Base-by-base conservation (phyloP, 1,284 basidiomycete genomes). In the Neonothopanus nambi region DNA sequence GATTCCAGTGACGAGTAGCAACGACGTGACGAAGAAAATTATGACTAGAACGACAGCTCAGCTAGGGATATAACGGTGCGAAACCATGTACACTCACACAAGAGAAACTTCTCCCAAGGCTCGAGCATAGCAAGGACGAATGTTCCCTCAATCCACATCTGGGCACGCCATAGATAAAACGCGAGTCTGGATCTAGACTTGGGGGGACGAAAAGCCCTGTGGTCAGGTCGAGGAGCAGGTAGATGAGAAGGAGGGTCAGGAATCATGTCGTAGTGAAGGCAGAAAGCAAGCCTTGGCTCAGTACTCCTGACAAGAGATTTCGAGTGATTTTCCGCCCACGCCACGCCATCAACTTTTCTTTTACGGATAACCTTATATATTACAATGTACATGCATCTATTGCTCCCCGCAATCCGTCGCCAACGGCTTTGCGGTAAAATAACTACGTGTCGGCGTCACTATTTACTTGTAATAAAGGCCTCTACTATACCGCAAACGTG, bases 101-200 rank as follows among this genome's bases (percentile, higher is more conserved):
- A 72, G 40, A 82, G 68, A 47, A 81, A 58, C 64, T 82, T 82
- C 71, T 83, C 82, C 82, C 81, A 84, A 54, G 79, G 76, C 61
- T 84, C 80, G 52, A 84, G 65, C 58, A 81, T 72, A 15, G 74
- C 75, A 42, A 82, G 68, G 17, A 71, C 81, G 58, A 77, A 79
- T 0, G 80, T 82, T 2, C 72, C 69, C 66, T 81, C 80, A 37
- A 82, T 64, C 70, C 78, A 75, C 48, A 82, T 63, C 56, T 75
- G 71, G 59, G 70, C 65, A 24, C 77, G 72, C 80, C 80, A 81
- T 49, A 80, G 55, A 60, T 70, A 70, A 23, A 63, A 64, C 9
- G 62, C 70, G 46, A 77, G 35, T n/a, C 63, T 42, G 24, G 65
- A 67, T 51, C 68, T 39, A 8, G 47, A 44, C 64, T 51, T 43